Evolutionary conservation across 163 green algal species (phyloP).

Genomic region (Chloromonas sp.): DNA sequence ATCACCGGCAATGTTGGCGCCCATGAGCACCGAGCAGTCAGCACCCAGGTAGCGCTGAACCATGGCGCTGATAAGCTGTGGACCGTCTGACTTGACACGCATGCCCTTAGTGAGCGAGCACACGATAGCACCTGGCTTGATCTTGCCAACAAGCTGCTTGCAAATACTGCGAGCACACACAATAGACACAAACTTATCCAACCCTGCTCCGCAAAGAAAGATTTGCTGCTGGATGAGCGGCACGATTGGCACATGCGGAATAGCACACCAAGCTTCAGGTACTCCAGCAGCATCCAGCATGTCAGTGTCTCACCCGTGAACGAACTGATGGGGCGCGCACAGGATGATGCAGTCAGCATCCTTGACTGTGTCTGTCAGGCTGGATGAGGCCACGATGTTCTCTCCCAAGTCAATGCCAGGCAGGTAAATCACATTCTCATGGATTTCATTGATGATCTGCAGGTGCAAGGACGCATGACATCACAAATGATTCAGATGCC

Average conservation of each 20-base stretch:
- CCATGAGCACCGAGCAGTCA: constrained; percentile 72
- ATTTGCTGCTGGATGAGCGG: too few species aligned
- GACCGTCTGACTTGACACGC: constrained; percentile 64
- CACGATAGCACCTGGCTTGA: constrained; percentile 48
- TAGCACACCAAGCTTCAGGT: background rate
- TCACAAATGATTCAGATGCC: too few species aligned
- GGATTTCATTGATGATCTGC: constrained; percentile 36
- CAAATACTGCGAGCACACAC: constrained; percentile 29
- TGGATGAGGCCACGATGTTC: constrained; percentile 54
- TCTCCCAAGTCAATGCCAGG: constrained; percentile 23
- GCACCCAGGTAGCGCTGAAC: constrained; percentile 25
- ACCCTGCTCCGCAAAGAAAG: background rate
- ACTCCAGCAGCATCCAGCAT: background rate
- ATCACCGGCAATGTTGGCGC: constrained; percentile 70
- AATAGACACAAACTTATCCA: background rate
- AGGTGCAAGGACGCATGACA: too few species aligned
- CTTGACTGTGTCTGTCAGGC: constrained; percentile 24
- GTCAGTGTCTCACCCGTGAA: constrained; percentile 17
- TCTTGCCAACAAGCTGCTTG: constrained; percentile 33
- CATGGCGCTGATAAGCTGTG: constrained; percentile 70
- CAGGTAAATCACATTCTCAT: constrained; percentile 36
- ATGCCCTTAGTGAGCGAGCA: constrained; percentile 78
- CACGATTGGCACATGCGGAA: background rate
- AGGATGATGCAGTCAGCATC: constrained; percentile 56
- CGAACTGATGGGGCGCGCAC: constrained; percentile 72